Conservation (phyloP, 352 stramenopile species). For the Phytophthora macrochlamydospora region DNA sequence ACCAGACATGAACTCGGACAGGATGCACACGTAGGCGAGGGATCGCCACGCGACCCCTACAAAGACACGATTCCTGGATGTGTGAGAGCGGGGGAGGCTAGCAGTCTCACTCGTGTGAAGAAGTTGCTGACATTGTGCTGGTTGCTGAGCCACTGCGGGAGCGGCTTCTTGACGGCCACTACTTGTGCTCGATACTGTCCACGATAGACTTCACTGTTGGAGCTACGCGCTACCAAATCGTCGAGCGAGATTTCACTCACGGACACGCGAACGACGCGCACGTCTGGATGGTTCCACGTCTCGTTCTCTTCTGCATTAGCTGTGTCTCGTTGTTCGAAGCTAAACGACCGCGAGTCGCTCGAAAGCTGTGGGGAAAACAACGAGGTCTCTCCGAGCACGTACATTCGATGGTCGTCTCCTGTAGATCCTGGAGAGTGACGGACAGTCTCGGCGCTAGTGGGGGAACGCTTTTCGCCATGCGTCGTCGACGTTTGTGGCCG, state of each 20-base stretch:
- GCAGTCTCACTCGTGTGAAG: conserved; percentile 46
- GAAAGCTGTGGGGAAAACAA: conserved; percentile 26
- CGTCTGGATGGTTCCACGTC: conserved; percentile 31
- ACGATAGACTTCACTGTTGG: conserved; percentile 67
- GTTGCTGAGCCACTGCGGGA: conserved; percentile 50
- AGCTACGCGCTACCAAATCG: conserved; percentile 35
- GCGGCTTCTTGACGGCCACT: conserved; percentile 65
- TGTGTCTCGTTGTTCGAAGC: conserved; percentile 9
- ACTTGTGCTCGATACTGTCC: conserved; percentile 40
- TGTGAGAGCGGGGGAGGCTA: conserved; percentile 40
- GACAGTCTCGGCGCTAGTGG: conserved; percentile 16
- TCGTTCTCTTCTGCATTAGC: conserved; percentile 1
- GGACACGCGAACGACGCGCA: conserved; percentile 25
- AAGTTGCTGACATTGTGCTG: conserved; percentile 48
- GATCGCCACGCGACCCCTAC: conserved; percentile 59
- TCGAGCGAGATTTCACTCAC: conserved; percentile 31
- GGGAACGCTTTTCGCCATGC: conserved; percentile 19
- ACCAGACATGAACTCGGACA: conserved; percentile 65
- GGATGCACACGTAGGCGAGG: conserved; percentile 47
- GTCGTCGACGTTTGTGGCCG: conserved; percentile 17
- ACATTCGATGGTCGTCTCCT: conserved; percentile 17
- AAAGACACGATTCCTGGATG: conserved; percentile 50
- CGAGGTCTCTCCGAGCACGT: conserved; percentile 21
- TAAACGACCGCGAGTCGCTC: conserved; percentile 21
- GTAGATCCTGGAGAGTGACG: conserved; percentile 3